Percentiles rank a stretch among this genome's conserved stretches.
These are phyloP conservation scores for Fusarium brevicatenulatum DNA, from an alignment of 2,329 filamentous ascomycete species.

Conservation along the genomic window DNA sequence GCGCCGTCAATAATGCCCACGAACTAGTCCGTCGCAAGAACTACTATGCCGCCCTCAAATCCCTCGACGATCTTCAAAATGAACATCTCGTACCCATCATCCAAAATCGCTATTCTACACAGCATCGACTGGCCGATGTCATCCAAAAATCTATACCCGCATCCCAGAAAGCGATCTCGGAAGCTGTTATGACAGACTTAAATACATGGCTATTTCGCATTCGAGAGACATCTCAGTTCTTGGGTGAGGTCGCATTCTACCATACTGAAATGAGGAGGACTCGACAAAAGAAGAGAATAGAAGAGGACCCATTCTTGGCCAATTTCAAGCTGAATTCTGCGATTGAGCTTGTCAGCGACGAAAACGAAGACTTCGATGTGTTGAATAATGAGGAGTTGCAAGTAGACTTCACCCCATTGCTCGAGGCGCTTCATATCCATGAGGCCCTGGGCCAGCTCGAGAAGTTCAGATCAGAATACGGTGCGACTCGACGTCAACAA, in stretches of 20 bases:
- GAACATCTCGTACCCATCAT: slow-evolving; percentile 82
- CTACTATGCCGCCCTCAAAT: slow-evolving; percentile 93
- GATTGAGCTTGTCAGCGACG: slow-evolving; percentile 94
- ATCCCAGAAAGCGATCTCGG: slow-evolving; percentile 91
- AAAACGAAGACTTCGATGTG: slow-evolving; percentile 94
- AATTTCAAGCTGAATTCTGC: slow-evolving; percentile 95
- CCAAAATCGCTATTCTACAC: slow-evolving; percentile 86
- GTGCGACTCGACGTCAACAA: slow-evolving; percentile 87
- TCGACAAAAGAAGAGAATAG: slow-evolving; percentile 83
- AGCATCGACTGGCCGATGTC: slow-evolving; percentile 93
- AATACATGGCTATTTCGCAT: slow-evolving; percentile 98
- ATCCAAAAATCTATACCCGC: slow-evolving; percentile 96
- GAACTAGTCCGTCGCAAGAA: slow-evolving; percentile 92
- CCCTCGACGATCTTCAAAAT: slow-evolving; percentile 94
- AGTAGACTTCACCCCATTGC: slow-evolving; percentile 93
- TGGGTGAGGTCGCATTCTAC: slow-evolving; percentile 96
- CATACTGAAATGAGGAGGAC: slow-evolving; percentile 89
- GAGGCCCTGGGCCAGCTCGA: slow-evolving; percentile 93
- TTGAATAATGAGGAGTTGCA: slow-evolving; percentile 94
- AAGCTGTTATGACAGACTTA: slow-evolving; percentile 95
- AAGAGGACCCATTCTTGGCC: slow-evolving; percentile 77
- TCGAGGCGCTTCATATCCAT: slow-evolving; percentile 96
- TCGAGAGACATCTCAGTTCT: slow-evolving; percentile 92
- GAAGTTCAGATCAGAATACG: slow-evolving; percentile 90
- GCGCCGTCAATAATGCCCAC: slow-evolving; percentile 93